Percentiles rank a stretch among this genome's conserved stretches.
Evolutionary conservation across 2,329 filamentous ascomycete genomes (phyloP).

Genomic region (Aspergillus ruber): DNA sequence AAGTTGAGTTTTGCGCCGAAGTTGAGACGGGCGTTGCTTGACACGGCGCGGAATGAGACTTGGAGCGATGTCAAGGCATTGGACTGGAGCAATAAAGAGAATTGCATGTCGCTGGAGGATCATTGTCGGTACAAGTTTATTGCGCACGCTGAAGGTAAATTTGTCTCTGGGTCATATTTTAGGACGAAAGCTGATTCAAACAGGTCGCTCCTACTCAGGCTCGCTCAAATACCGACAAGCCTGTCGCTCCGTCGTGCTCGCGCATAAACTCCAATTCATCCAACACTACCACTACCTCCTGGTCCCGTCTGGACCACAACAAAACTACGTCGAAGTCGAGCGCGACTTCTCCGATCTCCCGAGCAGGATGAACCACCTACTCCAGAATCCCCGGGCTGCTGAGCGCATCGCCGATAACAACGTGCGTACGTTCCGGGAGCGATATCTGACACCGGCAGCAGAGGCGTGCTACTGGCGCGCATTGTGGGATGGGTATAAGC

Average conservation of each 20-base stretch:
- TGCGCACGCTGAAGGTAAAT: constrained; percentile 41
- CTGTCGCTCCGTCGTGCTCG: constrained; percentile 37
- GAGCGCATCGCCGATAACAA: constrained; percentile 39
- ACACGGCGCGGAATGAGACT: constrained; percentile 25
- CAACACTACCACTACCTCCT: constrained; percentile 40
- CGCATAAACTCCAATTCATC: constrained; percentile 38
- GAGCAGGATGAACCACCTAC: constrained; percentile 26
- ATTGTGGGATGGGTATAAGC: constrained; percentile 22
- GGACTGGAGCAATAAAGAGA: constrained; percentile 2
- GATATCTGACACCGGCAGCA: constrained; percentile 42
- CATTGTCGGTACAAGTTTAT: constrained; percentile 6
- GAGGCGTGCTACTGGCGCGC: constrained; percentile 45
- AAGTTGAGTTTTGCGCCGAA: constrained; percentile 28
- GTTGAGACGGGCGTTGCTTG: constrained; percentile 27
- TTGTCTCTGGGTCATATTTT: neutral
- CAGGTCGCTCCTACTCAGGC: constrained; percentile 33
- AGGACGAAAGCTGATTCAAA: neutral
- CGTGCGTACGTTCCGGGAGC: constrained; percentile 36
- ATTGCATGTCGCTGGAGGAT: constrained; percentile 4
- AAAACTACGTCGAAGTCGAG: constrained; percentile 40
- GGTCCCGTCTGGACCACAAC: constrained; percentile 29
- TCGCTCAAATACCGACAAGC: constrained; percentile 27
- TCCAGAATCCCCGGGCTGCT: constrained; percentile 28
- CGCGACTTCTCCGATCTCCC: constrained; percentile 49
- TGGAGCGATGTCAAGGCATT: constrained; percentile 36